Evolutionary conservation across 352 stramenopile species (phyloP).

Genomic region (Albugo candida): DNA sequence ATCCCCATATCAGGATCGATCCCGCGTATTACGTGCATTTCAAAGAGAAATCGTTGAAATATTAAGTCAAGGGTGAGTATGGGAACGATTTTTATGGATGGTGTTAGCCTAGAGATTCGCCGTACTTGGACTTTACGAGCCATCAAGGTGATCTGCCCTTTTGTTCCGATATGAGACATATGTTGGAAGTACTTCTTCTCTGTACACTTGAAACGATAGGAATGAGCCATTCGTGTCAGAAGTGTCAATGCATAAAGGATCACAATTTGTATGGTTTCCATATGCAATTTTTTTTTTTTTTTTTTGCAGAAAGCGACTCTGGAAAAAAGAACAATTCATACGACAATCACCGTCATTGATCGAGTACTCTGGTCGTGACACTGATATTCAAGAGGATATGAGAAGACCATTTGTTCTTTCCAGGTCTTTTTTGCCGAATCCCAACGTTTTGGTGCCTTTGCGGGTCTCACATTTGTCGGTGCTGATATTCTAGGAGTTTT

Average conservation of each 20-base stretch:
- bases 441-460: conserved; percentile 91
- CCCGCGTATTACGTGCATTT: conserved; percentile 85
- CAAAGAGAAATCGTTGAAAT: conserved; percentile 56
- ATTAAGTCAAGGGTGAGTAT: conserved; percentile 94
- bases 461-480: conserved; percentile 92
- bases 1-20: conserved; percentile 98
- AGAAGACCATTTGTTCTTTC: conserved; percentile 93
- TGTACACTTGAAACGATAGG: conserved; percentile 99
- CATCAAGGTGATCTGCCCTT: conserved; percentile 89
- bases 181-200: conserved; percentile 69
- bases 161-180: conserved; percentile 94
- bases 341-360: conserved; percentile 32
- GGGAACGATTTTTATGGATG: conserved; percentile 96
- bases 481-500: conserved; percentile 98
- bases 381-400: conserved; percentile 12
- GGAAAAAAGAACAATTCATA: conserved; percentile 80
- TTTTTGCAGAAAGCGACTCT: conserved; percentile 91
- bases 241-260: conserved; percentile 95
- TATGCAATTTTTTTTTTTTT: no score
- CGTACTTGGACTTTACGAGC: conserved; percentile 96
- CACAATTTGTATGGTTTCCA: conserved; percentile 99
- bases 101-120: conserved; percentile 97
- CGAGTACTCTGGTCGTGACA: conserved; percentile 6
- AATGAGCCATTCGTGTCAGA: conserved; percentile 99
- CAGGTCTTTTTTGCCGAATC: conserved; percentile 93